Evolutionary conservation across 192 early-diverging fungal species (phyloP).

Genomic region (Haplosporangium gracile): DNA sequence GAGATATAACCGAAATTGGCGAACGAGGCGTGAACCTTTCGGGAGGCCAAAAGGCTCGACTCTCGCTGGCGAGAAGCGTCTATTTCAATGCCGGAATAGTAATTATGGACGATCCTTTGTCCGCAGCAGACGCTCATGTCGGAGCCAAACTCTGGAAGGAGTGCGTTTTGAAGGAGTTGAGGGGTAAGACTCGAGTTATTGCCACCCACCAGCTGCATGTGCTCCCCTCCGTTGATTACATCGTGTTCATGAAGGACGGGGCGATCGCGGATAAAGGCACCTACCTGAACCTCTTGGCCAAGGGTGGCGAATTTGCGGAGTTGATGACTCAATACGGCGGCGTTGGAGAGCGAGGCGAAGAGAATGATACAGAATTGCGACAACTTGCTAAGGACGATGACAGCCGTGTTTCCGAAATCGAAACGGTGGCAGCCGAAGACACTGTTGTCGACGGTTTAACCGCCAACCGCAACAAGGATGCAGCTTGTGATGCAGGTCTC

Average conservation of each 20-base stretch:
- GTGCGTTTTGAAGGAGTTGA: slow-evolving; percentile 42
- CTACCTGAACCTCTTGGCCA: slow-evolving; percentile 70
- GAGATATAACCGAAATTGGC: too few species aligned
- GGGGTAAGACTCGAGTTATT: slow-evolving; percentile 75
- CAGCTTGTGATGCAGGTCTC: too few species aligned
- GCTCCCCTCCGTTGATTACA: slow-evolving; percentile 58
- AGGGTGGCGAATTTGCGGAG: slow-evolving; percentile 65
- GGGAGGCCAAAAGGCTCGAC: slow-evolving; percentile 87
- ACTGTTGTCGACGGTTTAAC: too few species aligned
- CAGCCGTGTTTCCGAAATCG: slow-evolving; percentile 52
- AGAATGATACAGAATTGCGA: too few species aligned
- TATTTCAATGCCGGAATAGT: slow-evolving; percentile 81
- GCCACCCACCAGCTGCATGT: slow-evolving; percentile 80
- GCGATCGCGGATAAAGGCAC: slow-evolving; percentile 72
- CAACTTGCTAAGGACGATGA: too few species aligned
- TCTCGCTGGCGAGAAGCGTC: slow-evolving; percentile 73
- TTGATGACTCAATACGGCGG: slow-evolving; percentile 71
- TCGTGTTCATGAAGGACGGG: slow-evolving; percentile 78
- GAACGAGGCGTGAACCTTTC: slow-evolving; percentile 84
- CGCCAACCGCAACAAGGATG: too few species aligned
- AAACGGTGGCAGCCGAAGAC: slow-evolving; percentile 61
- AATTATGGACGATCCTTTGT: slow-evolving; percentile 60
- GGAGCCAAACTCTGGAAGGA: slow-evolving; percentile 45
- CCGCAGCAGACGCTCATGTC: slow-evolving; percentile 70
- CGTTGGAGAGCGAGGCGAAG: slow-evolving; percentile 17